A percentile compares a stretch with the other conserved stretches of the same genome.
phyloP scores from a whole-genome alignment of 768 basidiomycete genomes.

The Phaffia tasmanica region DNA sequence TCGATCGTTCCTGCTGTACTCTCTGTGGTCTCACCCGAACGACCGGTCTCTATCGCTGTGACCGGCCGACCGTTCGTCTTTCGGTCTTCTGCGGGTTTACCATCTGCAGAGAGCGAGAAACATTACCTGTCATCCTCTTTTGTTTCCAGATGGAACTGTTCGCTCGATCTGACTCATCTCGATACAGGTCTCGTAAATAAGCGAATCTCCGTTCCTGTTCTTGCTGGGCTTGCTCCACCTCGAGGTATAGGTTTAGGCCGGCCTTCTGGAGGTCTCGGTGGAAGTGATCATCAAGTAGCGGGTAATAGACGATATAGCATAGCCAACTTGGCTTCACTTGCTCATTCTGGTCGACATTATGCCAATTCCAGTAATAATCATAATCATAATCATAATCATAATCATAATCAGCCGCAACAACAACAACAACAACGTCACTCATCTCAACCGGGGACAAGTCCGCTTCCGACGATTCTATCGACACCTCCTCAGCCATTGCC shows the following conservation, averaged over 20 bases:
- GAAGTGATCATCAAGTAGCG: slow-evolving; percentile 4
- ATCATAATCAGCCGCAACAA: too few species aligned
- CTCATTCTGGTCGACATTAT: neutral
- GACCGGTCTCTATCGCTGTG: slow-evolving; percentile 69
- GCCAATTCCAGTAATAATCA: too few species aligned
- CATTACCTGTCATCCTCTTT: slow-evolving; percentile 62
- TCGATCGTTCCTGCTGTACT: neutral
- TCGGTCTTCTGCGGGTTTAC: neutral
- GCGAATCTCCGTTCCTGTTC: slow-evolving; percentile 16
- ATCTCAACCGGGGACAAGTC: too few species aligned
- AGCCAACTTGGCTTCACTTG: neutral
- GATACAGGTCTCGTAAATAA: slow-evolving; percentile 8
- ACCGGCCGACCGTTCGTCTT: slow-evolving; percentile 55
- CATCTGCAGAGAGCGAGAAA: slow-evolving; percentile 19
- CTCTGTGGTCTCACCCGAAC: slow-evolving; percentile 38
- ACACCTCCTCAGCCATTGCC: too few species aligned
- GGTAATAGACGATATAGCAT: neutral
- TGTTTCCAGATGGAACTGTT: slow-evolving; percentile 79
- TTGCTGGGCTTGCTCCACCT: neutral
- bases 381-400: too few species aligned
- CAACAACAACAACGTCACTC: too few species aligned
- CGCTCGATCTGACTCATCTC: slow-evolving; percentile 52
- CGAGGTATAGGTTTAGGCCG: neutral
- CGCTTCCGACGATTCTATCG: too few species aligned
- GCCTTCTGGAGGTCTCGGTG: slow-evolving; percentile 9